phyloP scores from a whole-genome alignment of 2,329 filamentous ascomycete species.

The Pyricularia grisea region DNA sequence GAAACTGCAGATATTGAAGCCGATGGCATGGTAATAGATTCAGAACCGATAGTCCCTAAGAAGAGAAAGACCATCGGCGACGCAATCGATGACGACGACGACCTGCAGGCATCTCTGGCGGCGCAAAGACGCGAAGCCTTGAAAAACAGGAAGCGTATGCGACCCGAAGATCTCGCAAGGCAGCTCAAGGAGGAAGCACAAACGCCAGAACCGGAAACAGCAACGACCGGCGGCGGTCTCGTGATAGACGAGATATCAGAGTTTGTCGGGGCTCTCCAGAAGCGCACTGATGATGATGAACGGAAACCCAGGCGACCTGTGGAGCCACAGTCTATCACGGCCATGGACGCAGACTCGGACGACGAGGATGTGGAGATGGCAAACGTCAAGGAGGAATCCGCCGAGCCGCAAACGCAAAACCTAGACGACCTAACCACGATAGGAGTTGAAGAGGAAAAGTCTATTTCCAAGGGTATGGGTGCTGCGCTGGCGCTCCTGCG shows the following conservation, averaged over 20 bases:
- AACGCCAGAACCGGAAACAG: constrained; percentile 35
- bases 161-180: constrained; percentile 78
- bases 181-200: constrained; percentile 56
- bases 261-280: constrained; percentile 80
- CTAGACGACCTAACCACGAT: constrained; percentile 49
- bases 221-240: constrained; percentile 47
- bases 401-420: constrained; percentile 27
- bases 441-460: constrained; percentile 69
- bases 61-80: constrained; percentile 59
- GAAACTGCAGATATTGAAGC: constrained; percentile 20
- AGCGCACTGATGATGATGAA: constrained; percentile 47
- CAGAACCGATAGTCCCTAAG: constrained; percentile 36
- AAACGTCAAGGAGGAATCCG: constrained; percentile 36
- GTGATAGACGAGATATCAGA: constrained; percentile 95
- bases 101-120: constrained; percentile 78
- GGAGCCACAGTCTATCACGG: constrained; percentile 26
- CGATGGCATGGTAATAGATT: constrained; percentile 70
- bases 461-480: constrained; percentile 67
- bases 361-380: constrained; percentile 41
- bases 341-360: constrained; percentile 33
- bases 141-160: constrained; percentile 82
- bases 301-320: constrained; percentile 35
- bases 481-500: constrained; percentile 74
- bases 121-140: constrained; percentile 74
- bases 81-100: constrained; percentile 81